Evolutionary conservation across 306 rosid species (phyloP), one percentile per base, ranked within the genome.

Genomic region (Heteromeles arbutifolia): DNA sequence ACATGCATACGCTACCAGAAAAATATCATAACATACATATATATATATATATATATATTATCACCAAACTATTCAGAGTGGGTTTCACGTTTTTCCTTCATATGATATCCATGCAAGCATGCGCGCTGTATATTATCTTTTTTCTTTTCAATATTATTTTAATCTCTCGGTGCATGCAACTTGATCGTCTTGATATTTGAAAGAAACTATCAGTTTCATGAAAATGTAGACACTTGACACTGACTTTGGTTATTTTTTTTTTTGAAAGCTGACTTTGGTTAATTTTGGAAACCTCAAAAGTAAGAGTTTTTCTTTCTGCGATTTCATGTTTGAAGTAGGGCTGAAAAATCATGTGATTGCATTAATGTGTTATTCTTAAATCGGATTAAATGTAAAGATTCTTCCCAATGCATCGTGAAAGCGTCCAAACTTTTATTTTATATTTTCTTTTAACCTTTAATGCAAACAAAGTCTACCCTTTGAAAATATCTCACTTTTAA

Each of bases 71-170:
- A 32, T 66, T 68, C 29, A 26, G 69, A 56, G 82, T 82, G 77
- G 64, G 19, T 24, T 82, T 82, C 73, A 74, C 85, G 74, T 74
- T 68, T 82, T 12, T 37, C 50, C 21, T 45, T 59, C 58, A 15
- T 53, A 72, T 43, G 43, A 39, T 68, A 56, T 56, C 28, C 26
- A 1, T 9, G 5, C 8, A 25, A 25, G 1, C 26, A 4, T 9
- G 11, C 21, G 11, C 21, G 9, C 18, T 52, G 57, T 52, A 18
- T 18, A 7, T 52, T 18, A 2, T 52, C 9, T 18, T 18, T 6
- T 52, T 18, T 66, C 15, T 6, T 4, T 45, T 24, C 28, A 26
- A 26, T 4, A 4, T 31, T 48, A 69, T 26, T 69, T 31, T 37
- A 37, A 11, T 4, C 25, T n/a, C 3, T n/a, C 2, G 11, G 26